Conservation (phyloP, 805 yeast genomes). For the Candida fluviatilis region DNA sequence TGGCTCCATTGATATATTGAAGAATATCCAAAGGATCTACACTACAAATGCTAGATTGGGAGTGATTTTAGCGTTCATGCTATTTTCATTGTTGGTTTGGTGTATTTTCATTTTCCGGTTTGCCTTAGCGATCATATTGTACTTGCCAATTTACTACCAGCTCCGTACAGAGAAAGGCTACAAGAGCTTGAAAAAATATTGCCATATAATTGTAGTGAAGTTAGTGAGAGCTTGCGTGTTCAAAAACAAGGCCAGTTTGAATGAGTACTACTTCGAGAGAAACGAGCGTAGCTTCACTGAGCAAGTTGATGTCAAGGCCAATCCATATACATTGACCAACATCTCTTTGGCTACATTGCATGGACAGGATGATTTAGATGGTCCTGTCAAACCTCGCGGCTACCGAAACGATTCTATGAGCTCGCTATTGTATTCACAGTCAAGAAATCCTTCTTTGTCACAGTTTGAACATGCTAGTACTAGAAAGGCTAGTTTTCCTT, state of each 20-base stretch:
- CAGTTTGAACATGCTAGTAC: no score
- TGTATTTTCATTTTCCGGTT: conserved; percentile 58
- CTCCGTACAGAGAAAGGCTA: conserved; percentile 30
- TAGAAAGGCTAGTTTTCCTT: no score
- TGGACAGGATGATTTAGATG: background rate
- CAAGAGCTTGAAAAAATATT: conserved; percentile 54
- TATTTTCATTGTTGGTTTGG: conserved; percentile 73
- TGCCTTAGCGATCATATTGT: conserved; percentile 48
- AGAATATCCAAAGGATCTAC: conserved; percentile 56
- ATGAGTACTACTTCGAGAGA: background rate
- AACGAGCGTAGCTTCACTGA: no score
- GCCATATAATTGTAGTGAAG: conserved; percentile 55
- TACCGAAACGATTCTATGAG: background rate
- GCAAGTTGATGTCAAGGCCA: conserved; percentile 18
- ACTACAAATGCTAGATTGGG: conserved; percentile 59
- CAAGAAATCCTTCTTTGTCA: background rate
- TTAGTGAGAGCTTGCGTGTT: conserved; percentile 51
- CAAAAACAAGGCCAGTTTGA: conserved; percentile 20
- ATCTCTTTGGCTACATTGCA: background rate
- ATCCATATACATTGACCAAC: conserved; percentile 13
- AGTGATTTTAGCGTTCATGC: conserved; percentile 69
- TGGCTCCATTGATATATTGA: conserved; percentile 41
- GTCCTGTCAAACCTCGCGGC: no score
- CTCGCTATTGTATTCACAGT: background rate
- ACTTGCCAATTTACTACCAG: conserved; percentile 42